Percentiles rank a stretch among this genome's conserved stretches.
phyloP scores from a whole-genome alignment of 2,329 filamentous ascomycete species.

The Xylariomycetidae sp. region DNA sequence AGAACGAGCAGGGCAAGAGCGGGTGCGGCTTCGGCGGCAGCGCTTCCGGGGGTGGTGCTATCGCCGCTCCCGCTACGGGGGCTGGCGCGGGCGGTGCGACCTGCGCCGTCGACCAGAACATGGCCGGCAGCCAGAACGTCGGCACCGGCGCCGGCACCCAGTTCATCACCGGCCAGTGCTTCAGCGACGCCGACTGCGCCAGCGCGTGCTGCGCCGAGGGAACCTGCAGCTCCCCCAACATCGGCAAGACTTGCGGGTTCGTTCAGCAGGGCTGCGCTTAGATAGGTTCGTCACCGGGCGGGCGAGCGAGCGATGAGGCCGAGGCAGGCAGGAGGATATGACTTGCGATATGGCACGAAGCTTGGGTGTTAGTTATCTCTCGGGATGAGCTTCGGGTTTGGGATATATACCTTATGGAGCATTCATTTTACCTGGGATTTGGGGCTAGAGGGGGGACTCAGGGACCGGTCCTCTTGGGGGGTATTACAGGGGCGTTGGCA shows the following conservation, averaged over 20 bases:
- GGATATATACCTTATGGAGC: too few relatives aligned
- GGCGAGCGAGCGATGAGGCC: too few relatives aligned
- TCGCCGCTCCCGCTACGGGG: background rate
- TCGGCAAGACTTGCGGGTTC: conserved; percentile 2
- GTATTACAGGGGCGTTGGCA: too few relatives aligned
- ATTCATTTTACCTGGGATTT: too few relatives aligned
- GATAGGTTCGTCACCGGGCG: too few relatives aligned
- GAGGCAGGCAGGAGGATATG: too few relatives aligned
- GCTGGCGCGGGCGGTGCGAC: background rate
- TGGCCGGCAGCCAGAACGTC: conserved; percentile 17
- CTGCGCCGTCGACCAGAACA: conserved; percentile 4
- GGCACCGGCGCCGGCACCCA: conserved; percentile 16
- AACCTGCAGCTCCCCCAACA: background rate
- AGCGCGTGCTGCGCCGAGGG: conserved; percentile 17
- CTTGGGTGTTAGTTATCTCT: too few relatives aligned
- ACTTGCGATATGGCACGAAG: too few relatives aligned
- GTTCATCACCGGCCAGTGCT: conserved; percentile 23
- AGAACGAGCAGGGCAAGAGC: conserved; percentile 16
- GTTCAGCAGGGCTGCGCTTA: too few relatives aligned
- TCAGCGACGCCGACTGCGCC: conserved; percentile 21
- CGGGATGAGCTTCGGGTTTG: too few relatives aligned
- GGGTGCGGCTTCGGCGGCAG: conserved; percentile 18
- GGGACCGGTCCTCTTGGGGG: too few relatives aligned
- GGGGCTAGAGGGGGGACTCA: too few relatives aligned
- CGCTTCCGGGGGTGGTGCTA: background rate